A percentile compares a stretch with the other conserved stretches of the same genome.
Conservation (phyloP, 2,329 filamentous ascomycete genomes). For the Xylariaceae sp. region DNA sequence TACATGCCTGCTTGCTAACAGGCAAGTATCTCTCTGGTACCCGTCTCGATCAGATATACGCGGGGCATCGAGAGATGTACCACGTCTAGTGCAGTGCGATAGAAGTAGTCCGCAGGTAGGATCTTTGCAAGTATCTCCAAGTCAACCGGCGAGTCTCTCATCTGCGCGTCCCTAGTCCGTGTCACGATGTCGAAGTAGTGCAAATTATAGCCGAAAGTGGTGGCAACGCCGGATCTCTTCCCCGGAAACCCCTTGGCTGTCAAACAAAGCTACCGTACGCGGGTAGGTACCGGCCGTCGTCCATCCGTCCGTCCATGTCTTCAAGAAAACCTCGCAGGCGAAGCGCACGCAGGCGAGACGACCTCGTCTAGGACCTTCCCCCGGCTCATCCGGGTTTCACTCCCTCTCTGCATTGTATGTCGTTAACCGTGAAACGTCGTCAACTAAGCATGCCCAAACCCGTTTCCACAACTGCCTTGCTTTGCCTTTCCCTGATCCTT, state of each 20-base stretch:
- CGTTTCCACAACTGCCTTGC: no score
- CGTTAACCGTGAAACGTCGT: no score
- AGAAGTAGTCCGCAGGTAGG: not conserved
- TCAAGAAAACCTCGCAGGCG: not conserved
- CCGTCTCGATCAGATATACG: not conserved
- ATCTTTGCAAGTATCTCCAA: no score
- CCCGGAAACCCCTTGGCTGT: not conserved
- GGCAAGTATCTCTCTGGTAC: not conserved
- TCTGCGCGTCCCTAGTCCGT: not conserved
- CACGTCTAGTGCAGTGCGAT: no score
- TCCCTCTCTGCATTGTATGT: not conserved
- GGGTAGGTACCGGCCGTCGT: not conserved
- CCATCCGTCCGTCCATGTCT: not conserved
- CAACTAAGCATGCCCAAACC: no score
- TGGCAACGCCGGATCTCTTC: not conserved
- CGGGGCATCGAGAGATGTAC: not conserved
- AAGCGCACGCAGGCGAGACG: not conserved
- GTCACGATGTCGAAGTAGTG: not conserved
- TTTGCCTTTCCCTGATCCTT: no score
- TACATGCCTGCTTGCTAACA: not conserved
- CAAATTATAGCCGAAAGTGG: not conserved
- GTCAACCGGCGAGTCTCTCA: not conserved
- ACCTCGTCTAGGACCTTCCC: not conserved
- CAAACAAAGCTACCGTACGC: not conserved
- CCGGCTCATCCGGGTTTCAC: not conserved